Base-by-base conservation (phyloP, 768 basidiomycete species). In the Psilocybe subaeruginosa region DNA sequence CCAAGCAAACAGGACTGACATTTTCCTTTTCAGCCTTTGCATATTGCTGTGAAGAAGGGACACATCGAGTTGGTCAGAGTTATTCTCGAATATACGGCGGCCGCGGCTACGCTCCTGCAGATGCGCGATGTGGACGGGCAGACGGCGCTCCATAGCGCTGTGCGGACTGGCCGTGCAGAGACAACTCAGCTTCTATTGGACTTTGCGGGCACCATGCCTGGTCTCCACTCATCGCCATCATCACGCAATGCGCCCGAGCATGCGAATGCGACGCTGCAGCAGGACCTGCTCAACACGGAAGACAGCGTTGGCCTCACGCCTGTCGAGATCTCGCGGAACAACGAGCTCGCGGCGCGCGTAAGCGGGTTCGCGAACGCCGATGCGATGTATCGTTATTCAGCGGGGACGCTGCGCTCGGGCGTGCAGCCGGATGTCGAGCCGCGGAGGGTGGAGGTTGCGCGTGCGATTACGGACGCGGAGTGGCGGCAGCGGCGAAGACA, bases 111-210 rank as follows among this genome's bases (percentile, higher is more conserved):
- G 4, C 71, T 80, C 29, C 65, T 80, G 33, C 51, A 35, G 3
- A 65, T 76, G 7, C 80, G 76, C 33, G 80, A 88, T 65, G 73
- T 74, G 30, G 74, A 78, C 48, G 87, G 85, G 0, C 79, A 76
- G n/a, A 84, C 78, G 0, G 80, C 84, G 2, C 72, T 88, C 2
- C 86, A 87, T 64, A 60, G 74, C 29, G 84, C 86, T 0, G 75
- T 80, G 23, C 73, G 73, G 7, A 30, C 14, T 4, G 58, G 0
- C 72, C 75, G 19, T 77, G 63, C 59, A 19, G 74, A 0, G 65
- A 74, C 19, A 81, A 73, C 77, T 1, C 62, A 75, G 30, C 53
- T 74, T 8, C 72, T 88, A 19, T 63, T 83, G 35, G 37, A 53
- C 14, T 9, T 35, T 1, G 19, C 41, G 14, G 41, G 41, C 41